Percentiles rank a stretch among this genome's conserved stretches.
phyloP scores from a whole-genome alignment of 257 asterid species.

The Primulina eburnea region DNA sequence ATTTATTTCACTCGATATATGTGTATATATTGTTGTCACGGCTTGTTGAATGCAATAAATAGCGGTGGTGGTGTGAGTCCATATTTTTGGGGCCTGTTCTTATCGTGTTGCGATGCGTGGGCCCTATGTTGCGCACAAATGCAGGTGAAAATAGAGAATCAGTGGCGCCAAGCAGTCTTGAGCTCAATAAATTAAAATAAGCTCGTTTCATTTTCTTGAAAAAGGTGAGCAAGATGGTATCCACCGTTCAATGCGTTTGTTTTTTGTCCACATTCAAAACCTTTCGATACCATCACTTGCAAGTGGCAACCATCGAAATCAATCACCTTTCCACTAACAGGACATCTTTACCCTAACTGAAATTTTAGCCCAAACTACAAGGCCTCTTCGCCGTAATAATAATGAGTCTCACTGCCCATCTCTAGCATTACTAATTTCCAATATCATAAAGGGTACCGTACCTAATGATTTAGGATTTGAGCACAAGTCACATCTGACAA shows the following conservation, averaged over 20 bases:
- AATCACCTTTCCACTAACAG: constrained; percentile 31
- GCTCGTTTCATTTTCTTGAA: constrained; percentile 30
- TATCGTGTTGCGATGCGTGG: background rate
- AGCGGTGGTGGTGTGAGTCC: background rate
- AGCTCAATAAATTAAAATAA: background rate
- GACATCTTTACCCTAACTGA: background rate
- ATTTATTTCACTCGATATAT: no score
- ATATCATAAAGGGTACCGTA: background rate
- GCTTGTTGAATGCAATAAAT: background rate
- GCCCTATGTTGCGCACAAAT: background rate
- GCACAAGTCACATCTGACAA: background rate
- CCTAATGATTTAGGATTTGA: background rate
- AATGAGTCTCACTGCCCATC: background rate
- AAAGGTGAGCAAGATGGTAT: constrained; percentile 35
- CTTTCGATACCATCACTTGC: constrained; percentile 23
- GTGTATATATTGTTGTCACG: background rate
- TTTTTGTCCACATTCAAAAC: constrained; percentile 19
- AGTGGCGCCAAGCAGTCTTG: background rate
- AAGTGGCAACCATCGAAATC: constrained; percentile 18
- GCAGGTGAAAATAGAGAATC: constrained; percentile 2
- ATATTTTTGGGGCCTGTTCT: background rate
- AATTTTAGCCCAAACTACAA: no score
- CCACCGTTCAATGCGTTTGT: constrained; percentile 26
- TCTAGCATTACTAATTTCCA: background rate
- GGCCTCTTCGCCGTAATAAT: no score